These are phyloP conservation scores for Fraxinus nigra DNA, from an alignment of 305 asterid genomes.

Conservation along the genomic window DNA sequence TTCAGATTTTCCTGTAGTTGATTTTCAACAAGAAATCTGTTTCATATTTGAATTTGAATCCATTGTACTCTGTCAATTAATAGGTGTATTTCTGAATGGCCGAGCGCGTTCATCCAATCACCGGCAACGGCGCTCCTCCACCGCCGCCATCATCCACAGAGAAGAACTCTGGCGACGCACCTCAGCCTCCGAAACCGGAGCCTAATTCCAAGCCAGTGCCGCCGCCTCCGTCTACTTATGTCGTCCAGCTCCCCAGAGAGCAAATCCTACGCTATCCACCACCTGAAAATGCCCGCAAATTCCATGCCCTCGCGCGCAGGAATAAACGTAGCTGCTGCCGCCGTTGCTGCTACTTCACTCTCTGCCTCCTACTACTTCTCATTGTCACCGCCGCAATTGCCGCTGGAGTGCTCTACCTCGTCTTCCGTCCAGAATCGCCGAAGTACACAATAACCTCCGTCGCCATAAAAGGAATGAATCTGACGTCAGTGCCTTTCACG, in stretches of 20 bases:
- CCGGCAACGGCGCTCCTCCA: neutral
- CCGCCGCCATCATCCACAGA: neutral
- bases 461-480: constrained; percentile 35
- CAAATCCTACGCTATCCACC: constrained; percentile 37
- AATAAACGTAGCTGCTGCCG: constrained; percentile 47
- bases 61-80: neutral
- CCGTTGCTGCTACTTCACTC: constrained; percentile 46
- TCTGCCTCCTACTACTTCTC: constrained; percentile 37
- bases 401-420: constrained; percentile 53
- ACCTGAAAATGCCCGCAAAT: constrained; percentile 37
- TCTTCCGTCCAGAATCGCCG: constrained; percentile 51
- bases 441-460: constrained; percentile 30
- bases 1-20: neutral
- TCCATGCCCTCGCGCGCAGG: constrained; percentile 33
- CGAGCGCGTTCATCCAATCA: neutral
- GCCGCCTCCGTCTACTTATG: constrained; percentile 29
- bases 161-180: neutral
- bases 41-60: neutral
- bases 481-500: constrained; percentile 37
- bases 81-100: neutral
- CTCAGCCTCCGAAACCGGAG: neutral
- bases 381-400: constrained; percentile 42
- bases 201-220: neutral
- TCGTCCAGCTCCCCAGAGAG: constrained; percentile 44
- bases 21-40: neutral